phyloP scores from a whole-genome alignment of 805 yeast genomes.

The Wickerhamomyces xylosicus region DNA sequence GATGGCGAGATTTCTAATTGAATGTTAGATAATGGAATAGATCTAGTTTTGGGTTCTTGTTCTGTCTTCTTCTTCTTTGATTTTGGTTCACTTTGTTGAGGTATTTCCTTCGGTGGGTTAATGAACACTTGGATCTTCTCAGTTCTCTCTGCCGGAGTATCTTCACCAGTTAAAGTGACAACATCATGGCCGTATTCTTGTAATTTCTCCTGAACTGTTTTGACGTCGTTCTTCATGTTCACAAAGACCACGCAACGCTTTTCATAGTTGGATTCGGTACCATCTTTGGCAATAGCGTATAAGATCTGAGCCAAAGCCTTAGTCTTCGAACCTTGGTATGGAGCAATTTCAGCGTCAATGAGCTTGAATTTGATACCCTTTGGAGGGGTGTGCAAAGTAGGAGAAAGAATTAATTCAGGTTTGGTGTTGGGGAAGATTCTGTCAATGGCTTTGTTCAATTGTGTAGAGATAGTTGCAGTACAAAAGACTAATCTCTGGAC shows the following conservation, averaged over 20 bases:
- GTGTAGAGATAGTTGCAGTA: slow-evolving; percentile 84
- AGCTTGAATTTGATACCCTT: slow-evolving; percentile 59
- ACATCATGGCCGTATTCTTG: slow-evolving; percentile 45
- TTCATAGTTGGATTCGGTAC: slow-evolving; percentile 63
- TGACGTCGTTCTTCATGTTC: slow-evolving; percentile 59
- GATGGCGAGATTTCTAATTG: background rate
- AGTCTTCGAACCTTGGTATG: slow-evolving; percentile 75
- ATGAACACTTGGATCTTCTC: slow-evolving; percentile 51
- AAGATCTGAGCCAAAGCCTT: slow-evolving; percentile 84
- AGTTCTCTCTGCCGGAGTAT: slow-evolving; percentile 48
- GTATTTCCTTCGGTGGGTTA: slow-evolving; percentile 41
- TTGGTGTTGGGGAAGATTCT: slow-evolving; percentile 54
- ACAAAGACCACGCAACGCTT: slow-evolving; percentile 83
- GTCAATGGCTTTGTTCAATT: slow-evolving; percentile 53
- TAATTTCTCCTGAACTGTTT: slow-evolving; percentile 45
- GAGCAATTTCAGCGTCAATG: slow-evolving; percentile 66
- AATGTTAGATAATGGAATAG: slow-evolving; percentile 26
- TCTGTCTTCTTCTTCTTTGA: background rate
- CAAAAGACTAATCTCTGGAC: slow-evolving; percentile 62
- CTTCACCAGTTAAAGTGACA: slow-evolving; percentile 57
- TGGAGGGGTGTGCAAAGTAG: slow-evolving; percentile 80
- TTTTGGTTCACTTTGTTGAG: slow-evolving; percentile 13
- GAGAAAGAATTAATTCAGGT: slow-evolving; percentile 52
- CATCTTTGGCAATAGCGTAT: slow-evolving; percentile 77
- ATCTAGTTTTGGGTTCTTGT: background rate